Evolutionary conservation across 352 stramenopile genomes (phyloP).

Genomic region (Phytophthora fragariaefolia): DNA sequence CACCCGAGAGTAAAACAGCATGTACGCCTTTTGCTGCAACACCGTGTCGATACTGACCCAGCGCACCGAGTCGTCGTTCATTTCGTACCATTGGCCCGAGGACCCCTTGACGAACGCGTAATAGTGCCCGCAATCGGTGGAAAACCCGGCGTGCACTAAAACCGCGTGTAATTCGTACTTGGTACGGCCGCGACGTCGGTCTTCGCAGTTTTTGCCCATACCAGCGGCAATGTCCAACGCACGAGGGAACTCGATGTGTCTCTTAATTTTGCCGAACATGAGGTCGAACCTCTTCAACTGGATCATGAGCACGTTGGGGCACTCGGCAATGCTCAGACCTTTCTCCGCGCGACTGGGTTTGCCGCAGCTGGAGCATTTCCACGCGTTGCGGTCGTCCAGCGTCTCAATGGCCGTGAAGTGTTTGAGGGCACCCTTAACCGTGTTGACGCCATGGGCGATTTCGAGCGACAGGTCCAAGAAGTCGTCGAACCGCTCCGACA

Average conservation of each 20-base stretch:
- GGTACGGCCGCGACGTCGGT: constrained; percentile 52
- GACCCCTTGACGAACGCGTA: constrained; percentile 90
- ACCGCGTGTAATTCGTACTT: constrained; percentile 86
- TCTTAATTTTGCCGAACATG: constrained; percentile 91
- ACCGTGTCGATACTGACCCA: constrained; percentile 90
- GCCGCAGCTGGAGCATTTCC: constrained; percentile 85
- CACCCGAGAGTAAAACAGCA: constrained; percentile 91
- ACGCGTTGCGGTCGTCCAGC: constrained; percentile 86
- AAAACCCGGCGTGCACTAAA: constrained; percentile 88
- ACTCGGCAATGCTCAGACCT: constrained; percentile 75
- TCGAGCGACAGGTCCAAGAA: constrained; percentile 92
- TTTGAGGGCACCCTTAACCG: constrained; percentile 72
- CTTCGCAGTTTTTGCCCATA: constrained; percentile 64
- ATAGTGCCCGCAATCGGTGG: constrained; percentile 92
- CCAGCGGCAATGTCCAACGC: constrained; percentile 69
- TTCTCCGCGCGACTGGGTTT: constrained; percentile 85
- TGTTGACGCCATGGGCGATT: constrained; percentile 78
- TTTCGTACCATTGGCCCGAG: constrained; percentile 92
- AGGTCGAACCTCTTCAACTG: constrained; percentile 93
- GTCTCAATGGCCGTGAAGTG: constrained; percentile 87
- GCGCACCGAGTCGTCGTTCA: constrained; percentile 91
- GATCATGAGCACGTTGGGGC: constrained; percentile 88
- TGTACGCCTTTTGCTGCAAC: constrained; percentile 90
- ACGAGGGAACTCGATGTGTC: constrained; percentile 79
- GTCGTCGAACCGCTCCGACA: constrained; percentile 83